Base-by-base conservation (phyloP, 352 stramenopile species). In the Paralagenidium karlingii region DNA sequence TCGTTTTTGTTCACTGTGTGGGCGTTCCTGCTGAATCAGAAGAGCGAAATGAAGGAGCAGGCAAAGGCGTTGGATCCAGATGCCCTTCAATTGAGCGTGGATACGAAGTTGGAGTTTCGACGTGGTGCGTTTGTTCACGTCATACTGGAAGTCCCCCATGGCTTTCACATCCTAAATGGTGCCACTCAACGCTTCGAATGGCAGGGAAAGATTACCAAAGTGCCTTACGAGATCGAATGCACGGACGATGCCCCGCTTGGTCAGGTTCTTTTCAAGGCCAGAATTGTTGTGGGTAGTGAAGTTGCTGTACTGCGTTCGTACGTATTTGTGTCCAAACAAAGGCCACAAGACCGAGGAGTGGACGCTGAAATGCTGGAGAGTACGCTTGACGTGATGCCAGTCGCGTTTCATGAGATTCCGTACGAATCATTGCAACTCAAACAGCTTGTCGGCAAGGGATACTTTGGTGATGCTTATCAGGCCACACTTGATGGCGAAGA, bases 391-490 rank as follows among this genome's bases (percentile, higher is more conserved):
- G 63, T 89, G 29, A 48, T 89, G 38, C 64, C 71, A 27, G 77
- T 77, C 48, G 76, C 67, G n/a, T 89, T 68, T 38, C 41, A 77
- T 13, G 76, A 89, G 36, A 81, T 89, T 16, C 65, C 69, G 42
- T 89, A 74, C 47, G 46, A 38, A 12, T 58, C 55, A 9, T 40
- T 89, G 2, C 58, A 89, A 36, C 47, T 89, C 37, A 80, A 86
- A 37, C 63, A 86, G 24, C 64, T 86, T 10, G 71, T 89, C 1
- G 75, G 75, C 0, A 58, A 69, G 27, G 75, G 75, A 0, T 81
- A 85, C 51, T 89, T 89, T 58, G 75, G 75, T 12, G 75, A 89
- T 21, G 75, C 75, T 0, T 86, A 82, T 31, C 73, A 63, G 5
- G 71, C 71, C 20, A 63, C 43, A 1, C 63, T 76, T 30, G 52